Conservation (phyloP, 441 rosid species). For the Raphanus hybrid region DNA sequence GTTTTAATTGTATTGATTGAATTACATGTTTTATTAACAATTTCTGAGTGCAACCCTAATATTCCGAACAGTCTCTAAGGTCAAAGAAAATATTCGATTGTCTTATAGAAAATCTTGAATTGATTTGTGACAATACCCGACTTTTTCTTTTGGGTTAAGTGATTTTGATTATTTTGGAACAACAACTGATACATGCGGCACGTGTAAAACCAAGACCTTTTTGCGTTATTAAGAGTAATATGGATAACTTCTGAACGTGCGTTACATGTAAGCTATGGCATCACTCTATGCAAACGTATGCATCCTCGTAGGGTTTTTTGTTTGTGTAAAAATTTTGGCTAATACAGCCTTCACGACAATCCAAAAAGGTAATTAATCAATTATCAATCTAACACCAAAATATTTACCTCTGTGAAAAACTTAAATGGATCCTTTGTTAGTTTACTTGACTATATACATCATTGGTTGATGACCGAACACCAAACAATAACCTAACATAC, state of each 20-base stretch:
- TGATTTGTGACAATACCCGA: constrained; percentile 22
- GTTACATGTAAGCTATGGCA: constrained; percentile 2
- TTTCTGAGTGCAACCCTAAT: constrained; percentile 17
- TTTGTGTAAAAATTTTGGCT: not conserved
- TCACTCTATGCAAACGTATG: constrained; percentile 8
- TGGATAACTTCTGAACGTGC: constrained; percentile 26
- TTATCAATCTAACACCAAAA: not conserved
- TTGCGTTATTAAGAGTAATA: not conserved
- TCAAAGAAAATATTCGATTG: constrained; percentile 21
- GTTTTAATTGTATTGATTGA: not conserved
- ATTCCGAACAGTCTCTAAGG: constrained; percentile 18
- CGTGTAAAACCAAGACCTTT: constrained; percentile 19
- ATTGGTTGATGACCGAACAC: not conserved
- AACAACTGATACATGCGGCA: not conserved
- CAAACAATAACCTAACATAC: constrained; percentile 1
- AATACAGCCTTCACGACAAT: not conserved
- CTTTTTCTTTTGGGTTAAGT: not conserved
- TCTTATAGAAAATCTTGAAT: constrained; percentile 10
- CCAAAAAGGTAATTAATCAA: not conserved
- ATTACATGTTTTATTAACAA: not conserved
- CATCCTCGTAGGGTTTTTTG: constrained; percentile 15
- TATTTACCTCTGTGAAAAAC: not conserved
- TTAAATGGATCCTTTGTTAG: not conserved
- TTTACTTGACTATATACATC: not conserved
- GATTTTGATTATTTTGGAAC: not conserved